These are phyloP conservation scores for Priceomyces castillae DNA, from an alignment of 805 yeast species.

Conservation along the genomic window DNA sequence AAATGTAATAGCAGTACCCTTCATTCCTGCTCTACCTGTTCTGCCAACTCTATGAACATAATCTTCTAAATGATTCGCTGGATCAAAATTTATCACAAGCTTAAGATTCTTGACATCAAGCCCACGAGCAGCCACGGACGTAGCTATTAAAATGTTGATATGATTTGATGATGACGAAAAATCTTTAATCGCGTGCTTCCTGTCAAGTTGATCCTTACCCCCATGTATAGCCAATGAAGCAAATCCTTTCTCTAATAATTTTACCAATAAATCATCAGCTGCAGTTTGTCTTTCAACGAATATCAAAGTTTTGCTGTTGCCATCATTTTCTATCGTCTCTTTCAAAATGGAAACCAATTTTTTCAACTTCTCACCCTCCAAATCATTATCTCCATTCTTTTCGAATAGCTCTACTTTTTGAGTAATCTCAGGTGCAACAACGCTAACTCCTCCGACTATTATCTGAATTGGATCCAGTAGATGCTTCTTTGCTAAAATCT, in stretches of 20 bases:
- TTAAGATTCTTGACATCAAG: slow-evolving; percentile 85
- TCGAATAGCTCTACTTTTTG: slow-evolving; percentile 67
- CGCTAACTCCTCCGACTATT: slow-evolving; percentile 73
- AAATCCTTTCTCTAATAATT: slow-evolving; percentile 51
- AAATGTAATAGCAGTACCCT: slow-evolving; percentile 63
- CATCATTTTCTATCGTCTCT: slow-evolving; percentile 23
- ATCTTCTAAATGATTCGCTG: slow-evolving; percentile 89
- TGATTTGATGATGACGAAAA: slow-evolving; percentile 56
- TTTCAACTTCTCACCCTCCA: slow-evolving; percentile 45
- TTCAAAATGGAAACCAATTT: slow-evolving; percentile 57
- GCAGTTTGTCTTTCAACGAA: slow-evolving; percentile 87
- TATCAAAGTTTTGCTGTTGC: slow-evolving; percentile 57
- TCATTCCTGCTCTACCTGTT: slow-evolving; percentile 87
- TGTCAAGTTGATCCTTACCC: slow-evolving; percentile 82
- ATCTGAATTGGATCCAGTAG: slow-evolving; percentile 69
- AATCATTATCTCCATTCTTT: slow-evolving; percentile 37
- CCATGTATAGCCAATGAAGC: slow-evolving; percentile 79
- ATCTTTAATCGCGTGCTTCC: slow-evolving; percentile 69
- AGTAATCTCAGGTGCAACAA: slow-evolving; percentile 75
- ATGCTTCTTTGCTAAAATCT: slow-evolving; percentile 64
- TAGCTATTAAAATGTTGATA: slow-evolving; percentile 72
- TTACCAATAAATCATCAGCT: slow-evolving; percentile 69
- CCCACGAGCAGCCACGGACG: slow-evolving; percentile 94
- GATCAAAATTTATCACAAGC: slow-evolving; percentile 68
- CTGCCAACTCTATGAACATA: slow-evolving; percentile 95